Conservation (phyloP, 2,329 filamentous ascomycete species). For the Bipolaris cookei region DNA sequence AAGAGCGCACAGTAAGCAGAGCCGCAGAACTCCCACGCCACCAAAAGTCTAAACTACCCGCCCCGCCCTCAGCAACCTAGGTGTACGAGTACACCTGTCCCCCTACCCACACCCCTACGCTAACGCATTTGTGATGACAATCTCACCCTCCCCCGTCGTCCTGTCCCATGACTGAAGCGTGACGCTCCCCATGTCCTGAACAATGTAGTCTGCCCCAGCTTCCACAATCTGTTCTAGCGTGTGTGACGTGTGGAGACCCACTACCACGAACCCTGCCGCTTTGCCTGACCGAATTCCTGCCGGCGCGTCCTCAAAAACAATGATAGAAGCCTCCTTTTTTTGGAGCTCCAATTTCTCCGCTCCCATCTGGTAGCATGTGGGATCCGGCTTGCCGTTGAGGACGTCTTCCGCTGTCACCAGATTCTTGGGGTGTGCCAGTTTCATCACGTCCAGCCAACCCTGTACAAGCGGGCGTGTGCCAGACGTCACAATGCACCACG, state of each 20-base stretch:
- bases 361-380: slow-evolving; percentile 57
- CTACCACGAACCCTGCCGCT: slow-evolving; percentile 81
- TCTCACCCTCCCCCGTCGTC: slow-evolving; percentile 64
- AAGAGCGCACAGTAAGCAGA: slow-evolving; percentile 10
- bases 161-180: slow-evolving; percentile 63
- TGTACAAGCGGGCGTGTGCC: slow-evolving; percentile 57
- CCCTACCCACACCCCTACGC: slow-evolving; percentile 20
- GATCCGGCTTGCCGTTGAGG: slow-evolving; percentile 57
- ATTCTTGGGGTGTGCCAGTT: slow-evolving; percentile 54
- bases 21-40: not conserved
- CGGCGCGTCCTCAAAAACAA: slow-evolving; percentile 89
- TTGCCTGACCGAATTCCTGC: slow-evolving; percentile 84
- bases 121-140: slow-evolving; percentile 72
- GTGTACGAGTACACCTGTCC: too few relatives aligned
- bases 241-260: slow-evolving; percentile 87
- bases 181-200: slow-evolving; percentile 78
- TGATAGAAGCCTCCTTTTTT: slow-evolving; percentile 56
- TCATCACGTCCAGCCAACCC: slow-evolving; percentile 59
- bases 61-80: not conserved
- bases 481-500: slow-evolving; percentile 80
- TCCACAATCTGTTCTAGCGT: slow-evolving; percentile 71
- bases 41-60: slow-evolving; percentile 4
- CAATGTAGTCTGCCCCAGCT: slow-evolving; percentile 87
- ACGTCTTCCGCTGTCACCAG: slow-evolving; percentile 60
- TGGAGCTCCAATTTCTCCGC: slow-evolving; percentile 49